phyloP scores from a whole-genome alignment of 1,284 basidiomycete genomes.

The Trametes versicolor region DNA sequence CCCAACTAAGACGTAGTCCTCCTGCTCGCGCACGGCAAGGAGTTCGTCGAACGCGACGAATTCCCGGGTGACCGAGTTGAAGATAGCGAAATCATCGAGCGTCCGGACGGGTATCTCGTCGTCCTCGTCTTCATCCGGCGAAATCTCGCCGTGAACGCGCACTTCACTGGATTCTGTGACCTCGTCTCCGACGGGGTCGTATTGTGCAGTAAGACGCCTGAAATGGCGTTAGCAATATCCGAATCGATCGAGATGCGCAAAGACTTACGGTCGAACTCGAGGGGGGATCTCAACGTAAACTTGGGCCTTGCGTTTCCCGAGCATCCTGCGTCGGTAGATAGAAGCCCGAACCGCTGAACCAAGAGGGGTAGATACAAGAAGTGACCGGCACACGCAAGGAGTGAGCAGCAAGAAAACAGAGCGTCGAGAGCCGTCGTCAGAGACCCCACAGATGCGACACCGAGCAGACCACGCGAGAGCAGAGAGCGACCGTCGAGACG shows the following conservation, averaged over 20 bases:
- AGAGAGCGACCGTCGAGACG: neutral
- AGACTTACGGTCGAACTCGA: neutral
- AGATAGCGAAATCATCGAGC: slow-evolving; percentile 61
- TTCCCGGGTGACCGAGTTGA: slow-evolving; percentile 47
- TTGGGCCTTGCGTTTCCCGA: neutral
- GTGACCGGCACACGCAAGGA: too few relatives aligned
- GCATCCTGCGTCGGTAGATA: neutral
- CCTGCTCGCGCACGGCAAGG: slow-evolving; percentile 36
- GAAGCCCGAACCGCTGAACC: neutral
- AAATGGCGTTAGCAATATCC: neutral
- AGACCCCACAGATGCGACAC: too few relatives aligned
- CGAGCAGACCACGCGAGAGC: neutral
- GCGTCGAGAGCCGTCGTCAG: too few relatives aligned
- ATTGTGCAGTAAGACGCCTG: neutral
- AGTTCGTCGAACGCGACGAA: slow-evolving; percentile 52
- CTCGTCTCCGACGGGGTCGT: slow-evolving; percentile 42
- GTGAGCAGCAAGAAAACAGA: too few relatives aligned
- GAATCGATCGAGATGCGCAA: neutral
- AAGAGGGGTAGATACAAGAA: too few relatives aligned
- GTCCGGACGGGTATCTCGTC: slow-evolving; percentile 58
- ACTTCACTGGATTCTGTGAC: slow-evolving; percentile 42
- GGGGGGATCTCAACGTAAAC: slow-evolving; percentile 5
- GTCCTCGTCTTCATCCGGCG: slow-evolving; percentile 30
- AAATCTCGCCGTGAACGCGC: neutral
- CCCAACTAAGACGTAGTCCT: slow-evolving; percentile 39